Evolutionary conservation across 805 yeast species (phyloP).

Genomic region (Millerozyma miso): DNA sequence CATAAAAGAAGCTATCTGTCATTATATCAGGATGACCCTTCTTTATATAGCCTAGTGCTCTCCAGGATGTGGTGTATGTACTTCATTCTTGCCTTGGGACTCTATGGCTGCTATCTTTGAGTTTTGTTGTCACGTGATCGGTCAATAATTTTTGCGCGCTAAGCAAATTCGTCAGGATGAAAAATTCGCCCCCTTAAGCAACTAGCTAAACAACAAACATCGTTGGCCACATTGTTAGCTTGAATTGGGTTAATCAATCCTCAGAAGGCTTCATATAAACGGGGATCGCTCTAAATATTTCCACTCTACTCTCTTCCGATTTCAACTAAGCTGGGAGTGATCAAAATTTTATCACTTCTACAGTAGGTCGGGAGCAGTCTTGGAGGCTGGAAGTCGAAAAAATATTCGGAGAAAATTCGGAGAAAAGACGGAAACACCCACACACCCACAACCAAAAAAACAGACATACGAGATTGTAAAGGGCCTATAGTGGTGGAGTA

Average conservation of each 20-base stretch:
- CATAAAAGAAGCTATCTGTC: too few species aligned
- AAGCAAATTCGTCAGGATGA: neutral
- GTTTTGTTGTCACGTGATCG: neutral
- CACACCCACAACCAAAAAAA: slow-evolving; percentile 18
- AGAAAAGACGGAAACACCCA: slow-evolving; percentile 22
- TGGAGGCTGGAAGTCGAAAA: neutral
- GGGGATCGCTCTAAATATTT: neutral
- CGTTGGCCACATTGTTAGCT: neutral
- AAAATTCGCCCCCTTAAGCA: neutral
- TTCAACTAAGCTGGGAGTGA: slow-evolving; percentile 2
- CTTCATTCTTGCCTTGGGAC: too few species aligned
- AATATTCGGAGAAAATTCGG: slow-evolving; percentile 8
- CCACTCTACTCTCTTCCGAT: neutral
- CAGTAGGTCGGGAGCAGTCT: neutral
- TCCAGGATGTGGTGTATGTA: too few species aligned
- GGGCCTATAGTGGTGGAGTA: neutral
- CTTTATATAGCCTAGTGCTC: too few species aligned
- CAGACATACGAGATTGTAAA: slow-evolving; percentile 1
- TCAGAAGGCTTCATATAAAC: slow-evolving; percentile 6
- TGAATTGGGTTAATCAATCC: slow-evolving; percentile 8
- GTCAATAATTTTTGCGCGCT: neutral
- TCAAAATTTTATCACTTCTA: slow-evolving; percentile 2
- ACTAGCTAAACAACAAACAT: neutral
- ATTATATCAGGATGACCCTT: too few species aligned
- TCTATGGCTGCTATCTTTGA: neutral